Evolutionary conservation across 108 stramenopile species (phyloP).

Genomic region (Conticribra weissflogii): DNA sequence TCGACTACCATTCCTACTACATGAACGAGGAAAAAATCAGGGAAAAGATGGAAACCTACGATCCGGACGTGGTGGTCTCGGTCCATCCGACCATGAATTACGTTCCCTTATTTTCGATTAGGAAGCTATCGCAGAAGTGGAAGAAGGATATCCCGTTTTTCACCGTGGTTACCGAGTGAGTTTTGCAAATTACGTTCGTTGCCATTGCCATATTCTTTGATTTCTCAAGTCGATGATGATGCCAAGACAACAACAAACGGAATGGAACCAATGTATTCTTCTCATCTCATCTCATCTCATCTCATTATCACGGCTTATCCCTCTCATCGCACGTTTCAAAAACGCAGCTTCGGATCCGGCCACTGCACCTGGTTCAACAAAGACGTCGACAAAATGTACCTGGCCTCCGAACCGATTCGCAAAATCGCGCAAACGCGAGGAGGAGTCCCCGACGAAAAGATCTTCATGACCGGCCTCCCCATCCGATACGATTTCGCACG

Average conservation of each 20-base stretch:
- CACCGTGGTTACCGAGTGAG: constrained; percentile 94
- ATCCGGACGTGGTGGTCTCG: constrained; percentile 89
- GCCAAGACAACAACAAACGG: too few relatives aligned
- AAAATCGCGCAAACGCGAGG: constrained; percentile 68
- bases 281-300: neutral
- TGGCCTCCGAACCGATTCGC: constrained; percentile 83
- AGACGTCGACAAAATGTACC: constrained; percentile 85
- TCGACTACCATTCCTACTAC: constrained; percentile 61
- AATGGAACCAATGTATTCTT: neutral
- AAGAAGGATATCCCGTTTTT: constrained; percentile 86
- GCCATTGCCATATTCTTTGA: neutral
- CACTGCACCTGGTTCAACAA: constrained; percentile 94
- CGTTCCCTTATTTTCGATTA: constrained; percentile 65
- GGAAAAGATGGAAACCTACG: constrained; percentile 53
- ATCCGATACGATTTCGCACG: constrained; percentile 89
- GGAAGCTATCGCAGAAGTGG: constrained; percentile 57
- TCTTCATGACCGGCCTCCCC: constrained; percentile 91
- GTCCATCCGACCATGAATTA: constrained; percentile 97
- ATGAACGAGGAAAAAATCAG: constrained; percentile 66
- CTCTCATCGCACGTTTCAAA: constrained; percentile 51
- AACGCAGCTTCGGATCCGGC: constrained; percentile 75
- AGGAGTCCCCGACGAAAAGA: constrained; percentile 73
- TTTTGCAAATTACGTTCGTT: constrained; percentile 7
- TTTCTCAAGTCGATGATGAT: neutral
- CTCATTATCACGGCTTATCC: constrained; percentile 44